Base-by-base conservation (phyloP, 208 protist species). In the Leishmania arabica region DNA sequence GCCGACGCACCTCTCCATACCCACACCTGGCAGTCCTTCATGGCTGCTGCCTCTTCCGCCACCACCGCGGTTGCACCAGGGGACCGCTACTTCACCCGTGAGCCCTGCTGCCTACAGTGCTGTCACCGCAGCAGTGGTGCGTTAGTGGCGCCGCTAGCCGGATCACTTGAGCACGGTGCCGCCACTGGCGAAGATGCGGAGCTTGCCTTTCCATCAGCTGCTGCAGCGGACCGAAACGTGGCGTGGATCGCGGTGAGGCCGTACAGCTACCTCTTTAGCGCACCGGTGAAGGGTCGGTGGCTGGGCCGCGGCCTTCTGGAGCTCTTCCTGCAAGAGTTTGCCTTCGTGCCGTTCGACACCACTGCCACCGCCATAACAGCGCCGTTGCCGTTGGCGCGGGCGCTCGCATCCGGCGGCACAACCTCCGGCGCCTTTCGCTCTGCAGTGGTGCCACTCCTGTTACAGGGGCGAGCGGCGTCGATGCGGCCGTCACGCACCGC, bases 261-360 rank as follows among this genome's bases (percentile, higher is more conserved):
- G 17, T 99, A 99, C 88, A 84, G 81, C 51, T 95, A 90, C 73
- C 87, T 90, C 42, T 99, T 98, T 78, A 81, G 83, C 42, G 93
- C 94, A 11, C 81, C 89, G 31, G 95, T 91, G 60, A 99, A 99
- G 83, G 95, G 96, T 0, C 87, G 98, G 3, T 99, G 98, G 98
- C 77, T 98, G 7, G 95, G 93, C 24, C 74, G 62, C 4, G 89
- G 92, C 2, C 82, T 99, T 27, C 81, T 99, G 1, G 86, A 88
- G 8, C 82, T 99, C 11, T 98, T 99, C 56, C 69, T 88, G 9
- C 73, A 78, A 15, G 98, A 99, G 84, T 99, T 99, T 72, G 89
- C 89, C 19, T 94, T 89, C 58, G 75, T 96, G 31, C 78, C 91
- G 37, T 72, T 40, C 31, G 68, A 77, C 42, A 24, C 34, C 31